Percentiles rank a stretch among this genome's conserved stretches.
phyloP scores from a whole-genome alignment of 139 green algal species.

The Chlamydomonas sphaeroides region DNA sequence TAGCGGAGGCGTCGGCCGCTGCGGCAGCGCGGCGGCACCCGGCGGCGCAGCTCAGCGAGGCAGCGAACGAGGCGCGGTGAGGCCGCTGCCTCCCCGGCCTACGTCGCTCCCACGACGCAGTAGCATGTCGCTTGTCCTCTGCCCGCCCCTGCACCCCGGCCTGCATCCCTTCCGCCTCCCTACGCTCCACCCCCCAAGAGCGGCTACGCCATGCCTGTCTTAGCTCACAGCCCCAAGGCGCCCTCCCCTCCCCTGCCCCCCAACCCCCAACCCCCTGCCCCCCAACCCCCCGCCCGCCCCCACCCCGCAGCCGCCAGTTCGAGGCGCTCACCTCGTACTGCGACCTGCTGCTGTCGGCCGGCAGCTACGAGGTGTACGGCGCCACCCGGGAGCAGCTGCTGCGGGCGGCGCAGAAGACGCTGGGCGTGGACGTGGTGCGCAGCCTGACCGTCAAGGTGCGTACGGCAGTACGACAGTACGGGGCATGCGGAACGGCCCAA shows the following conservation, averaged over 20 bases:
- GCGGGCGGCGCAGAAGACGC: conserved; percentile 13
- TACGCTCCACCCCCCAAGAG: not conserved
- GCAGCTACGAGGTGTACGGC: conserved; percentile 38
- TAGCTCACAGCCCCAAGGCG: no score
- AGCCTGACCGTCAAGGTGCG: no score
- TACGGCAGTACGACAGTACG: no score
- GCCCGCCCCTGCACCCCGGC: no score
- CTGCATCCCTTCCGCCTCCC: no score
- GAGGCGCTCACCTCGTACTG: conserved; percentile 31
- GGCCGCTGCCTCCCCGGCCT: no score
- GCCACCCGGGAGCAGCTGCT: conserved; percentile 38
- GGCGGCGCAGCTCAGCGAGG: not conserved
- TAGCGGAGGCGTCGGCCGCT: not conserved
- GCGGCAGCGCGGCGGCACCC: conserved; percentile 18
- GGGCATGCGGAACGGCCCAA: no score
- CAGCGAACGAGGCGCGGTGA: conserved; percentile 8
- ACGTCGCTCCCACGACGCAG: no score
- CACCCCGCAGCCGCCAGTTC: conserved; percentile 34
- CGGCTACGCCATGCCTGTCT: no score
- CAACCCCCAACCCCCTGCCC: no score
- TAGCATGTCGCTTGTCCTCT: no score
- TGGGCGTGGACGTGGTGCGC: conserved; percentile 15
- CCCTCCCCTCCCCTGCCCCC: no score
- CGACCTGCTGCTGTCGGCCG: conserved; percentile 41
- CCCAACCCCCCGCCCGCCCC: not conserved